These are phyloP conservation scores for Pelomyxa schiedti DNA, from an alignment of 78 protist species.

Conservation along the genomic window DNA sequence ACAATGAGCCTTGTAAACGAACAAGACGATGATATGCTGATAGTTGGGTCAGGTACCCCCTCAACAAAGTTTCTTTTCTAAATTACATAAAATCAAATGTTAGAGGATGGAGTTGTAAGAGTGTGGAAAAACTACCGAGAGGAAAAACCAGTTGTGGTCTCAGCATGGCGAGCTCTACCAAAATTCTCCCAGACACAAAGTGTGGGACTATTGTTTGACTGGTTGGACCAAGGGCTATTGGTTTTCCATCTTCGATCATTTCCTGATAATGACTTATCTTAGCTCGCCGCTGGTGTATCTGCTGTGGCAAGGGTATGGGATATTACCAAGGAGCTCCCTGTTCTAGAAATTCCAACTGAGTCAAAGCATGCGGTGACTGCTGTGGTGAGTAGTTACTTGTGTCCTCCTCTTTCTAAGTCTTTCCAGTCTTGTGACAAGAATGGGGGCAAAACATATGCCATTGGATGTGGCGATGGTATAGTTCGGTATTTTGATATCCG, in stretches of 20 bases:
- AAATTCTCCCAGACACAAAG: slow-evolving; percentile 21
- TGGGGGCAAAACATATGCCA: slow-evolving; percentile 27
- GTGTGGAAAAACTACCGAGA: slow-evolving; percentile 46
- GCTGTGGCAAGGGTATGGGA: slow-evolving; percentile 1
- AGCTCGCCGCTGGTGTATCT: slow-evolving; percentile 14
- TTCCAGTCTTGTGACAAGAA: neutral
- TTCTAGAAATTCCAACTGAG: neutral
- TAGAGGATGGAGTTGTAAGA: slow-evolving; percentile 69
- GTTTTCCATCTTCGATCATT: neutral
- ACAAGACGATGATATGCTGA: slow-evolving; percentile 13
- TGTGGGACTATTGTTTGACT: slow-evolving; percentile 15
- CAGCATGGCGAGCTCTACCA: slow-evolving; percentile 49
- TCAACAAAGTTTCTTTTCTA: too few relatives aligned
- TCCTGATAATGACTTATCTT: neutral
- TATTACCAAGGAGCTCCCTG: neutral
- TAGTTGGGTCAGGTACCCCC: neutral
- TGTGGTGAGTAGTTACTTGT: slow-evolving; percentile 2
- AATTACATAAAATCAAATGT: too few relatives aligned
- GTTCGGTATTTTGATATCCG: slow-evolving; percentile 46
- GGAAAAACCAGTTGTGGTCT: slow-evolving; percentile 45
- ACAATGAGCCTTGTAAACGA: slow-evolving; percentile 42
- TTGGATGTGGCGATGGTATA: slow-evolving; percentile 50
- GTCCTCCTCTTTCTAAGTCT: too few relatives aligned
- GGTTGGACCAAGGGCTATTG: slow-evolving; percentile 7
- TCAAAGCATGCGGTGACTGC: slow-evolving; percentile 1